These are phyloP conservation scores for Sugiyamaella chiloensis DNA, from an alignment of 805 yeast genomes.

Conservation along the genomic window DNA sequence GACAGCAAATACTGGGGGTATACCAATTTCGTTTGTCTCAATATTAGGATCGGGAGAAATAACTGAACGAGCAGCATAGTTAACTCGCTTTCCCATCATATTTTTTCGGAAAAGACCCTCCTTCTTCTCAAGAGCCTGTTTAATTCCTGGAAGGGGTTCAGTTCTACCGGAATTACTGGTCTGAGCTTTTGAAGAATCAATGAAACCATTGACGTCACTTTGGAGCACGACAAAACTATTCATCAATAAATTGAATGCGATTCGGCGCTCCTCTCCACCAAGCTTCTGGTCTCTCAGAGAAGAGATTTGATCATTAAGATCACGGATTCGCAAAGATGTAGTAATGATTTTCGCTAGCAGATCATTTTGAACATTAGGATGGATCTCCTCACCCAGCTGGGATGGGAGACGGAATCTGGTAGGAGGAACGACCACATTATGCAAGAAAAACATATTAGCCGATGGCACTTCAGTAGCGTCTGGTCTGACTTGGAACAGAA, in stretches of 20 bases:
- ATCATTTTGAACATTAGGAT: conserved; percentile 92
- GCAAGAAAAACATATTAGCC: conserved; percentile 88
- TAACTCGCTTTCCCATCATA: conserved; percentile 99
- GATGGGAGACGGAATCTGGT: conserved; percentile 97
- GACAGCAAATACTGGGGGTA: conserved; percentile 96
- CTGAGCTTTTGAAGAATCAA: conserved; percentile 88
- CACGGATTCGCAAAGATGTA: conserved; percentile 79
- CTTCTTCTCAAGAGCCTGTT: conserved; percentile 96
- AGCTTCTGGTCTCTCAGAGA: conserved; percentile 56
- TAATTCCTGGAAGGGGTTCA: conserved; percentile 85
- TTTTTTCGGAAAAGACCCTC: conserved; percentile 98
- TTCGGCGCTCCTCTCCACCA: conserved; percentile 63
- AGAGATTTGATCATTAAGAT: conserved; percentile 79
- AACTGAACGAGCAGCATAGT: conserved; percentile 98
- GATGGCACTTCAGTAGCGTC: conserved; percentile 41
- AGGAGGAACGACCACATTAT: conserved; percentile 88
- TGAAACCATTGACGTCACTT: conserved; percentile 89
- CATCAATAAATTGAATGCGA: conserved; percentile 85
- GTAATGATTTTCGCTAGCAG: conserved; percentile 74
- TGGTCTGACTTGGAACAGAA: conserved; percentile 82
- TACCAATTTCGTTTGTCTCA: conserved; percentile 97
- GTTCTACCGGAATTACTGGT: conserved; percentile 61
- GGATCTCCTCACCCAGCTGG: conserved; percentile 92
- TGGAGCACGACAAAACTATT: conserved; percentile 93
- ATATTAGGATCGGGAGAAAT: conserved; percentile 98